phyloP scores from a whole-genome alignment of 176 grass and related monocot genomes.

The Eragrostis curvula region DNA sequence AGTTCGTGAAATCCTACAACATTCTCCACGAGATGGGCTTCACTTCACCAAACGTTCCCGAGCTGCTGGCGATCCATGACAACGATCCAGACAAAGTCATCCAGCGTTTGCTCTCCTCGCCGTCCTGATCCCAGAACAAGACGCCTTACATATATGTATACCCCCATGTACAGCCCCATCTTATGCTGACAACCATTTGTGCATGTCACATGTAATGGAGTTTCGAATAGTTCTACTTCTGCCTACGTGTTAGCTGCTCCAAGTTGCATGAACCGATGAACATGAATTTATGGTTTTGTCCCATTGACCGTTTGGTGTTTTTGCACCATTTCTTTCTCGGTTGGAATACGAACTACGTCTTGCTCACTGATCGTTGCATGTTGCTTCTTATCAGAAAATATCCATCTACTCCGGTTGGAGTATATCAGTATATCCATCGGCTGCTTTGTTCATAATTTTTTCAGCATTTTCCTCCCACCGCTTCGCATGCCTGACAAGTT shows the following conservation, averaged over 20 bases:
- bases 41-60: conserved; percentile 76
- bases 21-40: conserved; percentile 96
- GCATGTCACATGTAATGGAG: conserved; percentile 15
- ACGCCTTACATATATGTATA: background rate
- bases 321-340: background rate
- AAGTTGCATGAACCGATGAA: background rate
- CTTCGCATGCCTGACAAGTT: background rate
- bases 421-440: background rate
- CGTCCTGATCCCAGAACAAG: conserved; percentile 40
- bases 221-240: background rate
- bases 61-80: conserved; percentile 87
- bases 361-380: background rate
- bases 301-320: background rate
- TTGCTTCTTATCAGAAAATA: background rate
- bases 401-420: too few relatives aligned
- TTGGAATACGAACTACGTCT: background rate
- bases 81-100: conserved; percentile 94
- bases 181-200: conserved; percentile 4
- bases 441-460: background rate
- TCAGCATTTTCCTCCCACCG: background rate
- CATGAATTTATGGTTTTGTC: conserved; percentile 1
- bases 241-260: background rate
- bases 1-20: conserved; percentile 97
- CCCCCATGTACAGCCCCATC: conserved; percentile 34
- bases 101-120: conserved; percentile 68